Evolutionary conservation across 257 asterid genomes (phyloP).

Genomic region (Solanum appendiculatum): DNA sequence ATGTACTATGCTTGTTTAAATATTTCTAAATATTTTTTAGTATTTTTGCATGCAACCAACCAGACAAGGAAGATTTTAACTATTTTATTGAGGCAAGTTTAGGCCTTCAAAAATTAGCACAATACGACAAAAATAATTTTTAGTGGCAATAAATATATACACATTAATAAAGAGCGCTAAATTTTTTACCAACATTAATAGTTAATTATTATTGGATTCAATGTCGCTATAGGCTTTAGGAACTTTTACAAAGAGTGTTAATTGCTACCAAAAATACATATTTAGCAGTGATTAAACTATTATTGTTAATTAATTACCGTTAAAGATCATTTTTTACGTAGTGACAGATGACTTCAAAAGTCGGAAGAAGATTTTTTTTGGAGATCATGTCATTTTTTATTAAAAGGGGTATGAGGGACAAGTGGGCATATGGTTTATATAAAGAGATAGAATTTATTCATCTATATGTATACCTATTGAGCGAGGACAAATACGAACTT

Average conservation of each 20-base stretch:
- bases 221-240: neutral
- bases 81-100: neutral
- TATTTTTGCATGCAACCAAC: neutral
- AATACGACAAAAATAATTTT: no score
- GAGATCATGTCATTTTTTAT: neutral
- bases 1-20: neutral
- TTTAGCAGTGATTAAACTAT: no score
- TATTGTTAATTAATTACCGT: no score
- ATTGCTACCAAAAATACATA: neutral
- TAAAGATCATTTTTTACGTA: no score
- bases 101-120: neutral
- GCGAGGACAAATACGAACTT: neutral
- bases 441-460: neutral
- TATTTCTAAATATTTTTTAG: neutral
- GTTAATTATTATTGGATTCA: no score
- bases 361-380: neutral
- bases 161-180: no score
- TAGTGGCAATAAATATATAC: no score
- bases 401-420: neutral
- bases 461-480: neutral
- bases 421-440: neutral
- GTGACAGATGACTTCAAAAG: neutral
- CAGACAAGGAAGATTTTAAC: neutral
- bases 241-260: no score
- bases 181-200: rapidly evolving